Evolutionary conservation across 805 yeast species (phyloP), one percentile per base, ranked within the genome.

Genomic region (Suhomyces sp.): DNA sequence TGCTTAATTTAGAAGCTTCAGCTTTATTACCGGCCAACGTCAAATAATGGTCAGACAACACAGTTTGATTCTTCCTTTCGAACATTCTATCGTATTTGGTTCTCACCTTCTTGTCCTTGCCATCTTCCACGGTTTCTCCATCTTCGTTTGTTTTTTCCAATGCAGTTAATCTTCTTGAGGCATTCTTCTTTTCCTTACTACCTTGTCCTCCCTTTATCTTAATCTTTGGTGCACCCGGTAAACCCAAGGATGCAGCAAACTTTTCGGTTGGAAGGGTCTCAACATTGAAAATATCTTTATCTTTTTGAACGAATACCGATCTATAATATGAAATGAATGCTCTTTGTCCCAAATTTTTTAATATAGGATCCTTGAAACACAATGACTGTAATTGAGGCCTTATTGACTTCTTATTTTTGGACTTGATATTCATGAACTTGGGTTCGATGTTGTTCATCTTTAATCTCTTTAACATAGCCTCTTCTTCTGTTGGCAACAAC

Each of bases 81-180:
- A 93, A 93, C 95, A 93, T 90, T 43, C 90, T 77, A 59, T 93
- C 98, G 54, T 87, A 87, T 58, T 85, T 91, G 11, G 97, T 93
- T 52, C 88, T 77, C 2, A 79, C 82, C 47, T 75, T 74, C 36
- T 55, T 70, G n/a, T 47, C 49, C 46, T 40, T 55, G 1, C 60
- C 69, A 2, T 52, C 65, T 9, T 58, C 58, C 13, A 65, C 43
- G 26, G 77, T 87, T 37, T 91, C 95, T 38, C 83, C 82, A 6
- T 77, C 84, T 1, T 58, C 65, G 35, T 68, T 55, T 5, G 69
- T 53, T 44, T 76, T 74, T 2, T 78, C 60, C 35, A 87, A 63
- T 5, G 74, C 70, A 30, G 76, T 50, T 44, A 90, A 62, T 46
- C 80, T 79, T 51, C 96, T 76, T 1, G 95, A 81, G 17, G 81